Conservation (phyloP, 495 filamentous ascomycete species). For the Entonaema liquescens region DNA sequence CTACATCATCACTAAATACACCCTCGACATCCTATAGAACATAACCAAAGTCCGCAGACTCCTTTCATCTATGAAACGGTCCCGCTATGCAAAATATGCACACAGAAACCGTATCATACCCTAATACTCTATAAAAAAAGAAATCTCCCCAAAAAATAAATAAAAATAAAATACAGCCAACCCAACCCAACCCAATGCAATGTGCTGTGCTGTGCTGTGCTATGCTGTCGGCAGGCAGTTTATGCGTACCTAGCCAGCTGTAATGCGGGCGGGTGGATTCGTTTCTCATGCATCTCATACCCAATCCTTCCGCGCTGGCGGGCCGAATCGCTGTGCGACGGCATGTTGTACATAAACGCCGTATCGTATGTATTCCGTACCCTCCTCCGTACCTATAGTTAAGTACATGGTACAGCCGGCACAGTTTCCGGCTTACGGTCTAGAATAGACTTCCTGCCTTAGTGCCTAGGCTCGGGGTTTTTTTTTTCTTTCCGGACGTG, state of each 20-base stretch:
- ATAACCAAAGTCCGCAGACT: slow-evolving; percentile 3
- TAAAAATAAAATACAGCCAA: not conserved
- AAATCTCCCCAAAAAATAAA: not conserved
- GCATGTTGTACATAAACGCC: slow-evolving; percentile 18
- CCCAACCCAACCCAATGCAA: not conserved
- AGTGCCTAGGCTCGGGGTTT: no score
- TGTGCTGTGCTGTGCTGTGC: not conserved
- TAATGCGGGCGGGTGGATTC: slow-evolving; percentile 7
- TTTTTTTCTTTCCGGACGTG: no score
- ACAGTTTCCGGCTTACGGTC: not conserved
- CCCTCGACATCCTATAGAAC: slow-evolving; percentile 14
- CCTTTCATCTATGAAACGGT: slow-evolving; percentile 11
- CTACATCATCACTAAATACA: slow-evolving; percentile 6
- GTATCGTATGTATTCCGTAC: not conserved
- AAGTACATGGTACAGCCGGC: not conserved
- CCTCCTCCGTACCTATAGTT: not conserved
- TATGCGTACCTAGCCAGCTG: not conserved
- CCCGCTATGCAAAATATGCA: not conserved
- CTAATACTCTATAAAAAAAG: not conserved
- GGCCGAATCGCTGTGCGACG: slow-evolving; percentile 35
- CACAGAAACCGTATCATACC: not conserved
- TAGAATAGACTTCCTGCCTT: not conserved
- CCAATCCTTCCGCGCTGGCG: slow-evolving; percentile 35
- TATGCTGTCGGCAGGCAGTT: not conserved
- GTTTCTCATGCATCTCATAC: slow-evolving; percentile 28